Base-by-base conservation (phyloP, 495 filamentous ascomycete genomes). In the Penicillium canescens region DNA sequence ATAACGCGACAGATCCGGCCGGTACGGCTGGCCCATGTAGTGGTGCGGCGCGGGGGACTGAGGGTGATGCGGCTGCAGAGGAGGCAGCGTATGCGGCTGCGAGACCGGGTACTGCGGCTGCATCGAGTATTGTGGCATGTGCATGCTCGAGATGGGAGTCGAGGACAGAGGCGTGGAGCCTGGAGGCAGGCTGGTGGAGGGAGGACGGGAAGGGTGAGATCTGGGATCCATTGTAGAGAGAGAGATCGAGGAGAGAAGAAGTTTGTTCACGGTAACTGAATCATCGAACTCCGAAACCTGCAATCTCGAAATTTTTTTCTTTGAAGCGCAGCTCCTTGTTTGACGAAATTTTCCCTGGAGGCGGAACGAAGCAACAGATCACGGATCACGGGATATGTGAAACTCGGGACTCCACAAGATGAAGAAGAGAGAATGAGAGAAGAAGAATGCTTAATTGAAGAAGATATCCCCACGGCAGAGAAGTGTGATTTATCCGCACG, bases 41-140 rank as follows among this genome's bases (percentile, higher is more conserved):
- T 79, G 74, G 62, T 78, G 74, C 50, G 73, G 71, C 56, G 67
- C 69, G 45, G 75, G 75, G 37, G 75, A 76, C 54, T 75, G 73
- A 50, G 64, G 65, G 56, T 81, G 77, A 69, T 82, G 83, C 51
- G 82, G 80, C 69, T 89, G 85, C 48, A 89, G 74, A 34, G 86
- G 86, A 39, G 86, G 86, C 62, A 89, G 76, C n/a, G 85, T 88
- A 66, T 89, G 85, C 58, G 82, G 74, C 66, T 83, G 81, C 37
- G 77, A 74, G 34, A 78, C 75, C 47, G 74, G 69, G 63, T 85
- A 78, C 68, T 85, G 82, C 52, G 78, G 76, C 65, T 84, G 82
- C 73, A 78, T 78, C 57, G 66, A 58, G 69, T 78, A 78, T 56
- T 78, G 75, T 49, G 75, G 75, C 73, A 78, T 76, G 20, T 68